Percentiles rank a stretch among this genome's conserved stretches.
Evolutionary conservation across 2,329 filamentous ascomycete genomes (phyloP).

Genomic region (Geosmithia flava): DNA sequence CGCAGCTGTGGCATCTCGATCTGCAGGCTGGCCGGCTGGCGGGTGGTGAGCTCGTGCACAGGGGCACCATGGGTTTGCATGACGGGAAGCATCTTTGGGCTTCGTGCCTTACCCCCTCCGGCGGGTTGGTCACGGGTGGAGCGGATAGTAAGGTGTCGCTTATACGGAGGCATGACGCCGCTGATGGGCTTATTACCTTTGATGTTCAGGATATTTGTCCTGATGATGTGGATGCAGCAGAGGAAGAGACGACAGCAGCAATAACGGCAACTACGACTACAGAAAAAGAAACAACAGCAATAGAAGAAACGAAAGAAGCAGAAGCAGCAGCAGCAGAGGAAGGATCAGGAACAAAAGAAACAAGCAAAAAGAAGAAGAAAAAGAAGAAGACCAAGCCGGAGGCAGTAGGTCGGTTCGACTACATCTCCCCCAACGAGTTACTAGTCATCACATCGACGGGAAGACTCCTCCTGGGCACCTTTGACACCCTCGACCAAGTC

Average conservation of each 20-base stretch:
- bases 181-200: constrained; percentile 7
- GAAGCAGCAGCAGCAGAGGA: no score
- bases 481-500: constrained; percentile 11
- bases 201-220: constrained; percentile 19
- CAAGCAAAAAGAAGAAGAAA: background rate
- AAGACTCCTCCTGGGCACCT: constrained; percentile 35
- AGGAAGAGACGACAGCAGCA: background rate
- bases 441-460: constrained; percentile 50
- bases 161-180: constrained; percentile 16
- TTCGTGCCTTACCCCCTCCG: constrained; percentile 31
- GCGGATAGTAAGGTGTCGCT: constrained; percentile 60
- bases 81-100: constrained; percentile 87
- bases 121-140: constrained; percentile 49
- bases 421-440: constrained; percentile 38
- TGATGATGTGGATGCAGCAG: background rate
- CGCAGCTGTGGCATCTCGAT: constrained; percentile 55
- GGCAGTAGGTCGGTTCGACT: constrained; percentile 50
- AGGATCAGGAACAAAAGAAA: no score
- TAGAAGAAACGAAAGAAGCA: no score
- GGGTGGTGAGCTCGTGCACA: constrained; percentile 30
- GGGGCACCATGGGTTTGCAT: constrained; percentile 51
- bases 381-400: constrained; percentile 12
- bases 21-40: constrained; percentile 12
- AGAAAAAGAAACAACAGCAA: background rate
- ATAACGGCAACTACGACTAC: background rate